Evolutionary conservation across 2,329 filamentous ascomycete genomes (phyloP).

Genomic region (Diplodia seriata): DNA sequence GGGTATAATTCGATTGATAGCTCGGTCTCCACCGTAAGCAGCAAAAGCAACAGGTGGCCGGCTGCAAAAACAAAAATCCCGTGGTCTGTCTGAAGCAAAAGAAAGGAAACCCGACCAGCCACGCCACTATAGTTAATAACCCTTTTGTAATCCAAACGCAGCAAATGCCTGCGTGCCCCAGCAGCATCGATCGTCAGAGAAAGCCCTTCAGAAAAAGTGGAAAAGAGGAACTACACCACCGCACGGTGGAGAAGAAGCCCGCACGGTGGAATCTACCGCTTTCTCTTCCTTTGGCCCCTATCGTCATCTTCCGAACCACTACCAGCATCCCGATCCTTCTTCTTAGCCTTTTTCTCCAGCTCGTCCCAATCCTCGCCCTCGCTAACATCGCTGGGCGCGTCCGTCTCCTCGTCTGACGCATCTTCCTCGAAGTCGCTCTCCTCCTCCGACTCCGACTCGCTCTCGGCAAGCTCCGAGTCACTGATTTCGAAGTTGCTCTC

Average conservation of each 20-base stretch:
- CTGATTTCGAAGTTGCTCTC: slow-evolving; percentile 92
- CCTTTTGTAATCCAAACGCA: slow-evolving; percentile 25
- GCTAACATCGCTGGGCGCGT: slow-evolving; percentile 56
- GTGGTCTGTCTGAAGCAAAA: neutral
- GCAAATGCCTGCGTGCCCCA: slow-evolving; percentile 12
- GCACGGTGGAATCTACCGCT: slow-evolving; percentile 60
- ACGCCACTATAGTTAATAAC: slow-evolving; percentile 9
- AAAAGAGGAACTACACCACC: slow-evolving; percentile 27
- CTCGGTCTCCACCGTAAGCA: slow-evolving; percentile 7
- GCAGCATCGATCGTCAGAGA: slow-evolving; percentile 19
- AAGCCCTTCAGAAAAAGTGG: slow-evolving; percentile 28
- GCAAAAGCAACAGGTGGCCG: neutral
- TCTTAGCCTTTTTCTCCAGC: slow-evolving; percentile 81
- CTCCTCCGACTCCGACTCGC: slow-evolving; percentile 82
- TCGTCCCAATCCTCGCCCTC: slow-evolving; percentile 95
- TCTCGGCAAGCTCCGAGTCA: slow-evolving; percentile 76
- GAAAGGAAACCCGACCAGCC: slow-evolving; percentile 16
- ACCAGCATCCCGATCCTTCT: slow-evolving; percentile 65
- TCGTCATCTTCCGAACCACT: slow-evolving; percentile 61
- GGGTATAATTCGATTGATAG: slow-evolving; percentile 21
- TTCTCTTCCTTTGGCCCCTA: slow-evolving; percentile 75
- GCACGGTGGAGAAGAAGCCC: slow-evolving; percentile 7
- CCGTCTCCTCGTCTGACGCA: slow-evolving; percentile 77
- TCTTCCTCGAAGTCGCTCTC: slow-evolving; percentile 95
- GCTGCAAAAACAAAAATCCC: neutral